Evolutionary conservation across 78 protist genomes (phyloP).

Genomic region (Capsaspora owczarzaki): DNA sequence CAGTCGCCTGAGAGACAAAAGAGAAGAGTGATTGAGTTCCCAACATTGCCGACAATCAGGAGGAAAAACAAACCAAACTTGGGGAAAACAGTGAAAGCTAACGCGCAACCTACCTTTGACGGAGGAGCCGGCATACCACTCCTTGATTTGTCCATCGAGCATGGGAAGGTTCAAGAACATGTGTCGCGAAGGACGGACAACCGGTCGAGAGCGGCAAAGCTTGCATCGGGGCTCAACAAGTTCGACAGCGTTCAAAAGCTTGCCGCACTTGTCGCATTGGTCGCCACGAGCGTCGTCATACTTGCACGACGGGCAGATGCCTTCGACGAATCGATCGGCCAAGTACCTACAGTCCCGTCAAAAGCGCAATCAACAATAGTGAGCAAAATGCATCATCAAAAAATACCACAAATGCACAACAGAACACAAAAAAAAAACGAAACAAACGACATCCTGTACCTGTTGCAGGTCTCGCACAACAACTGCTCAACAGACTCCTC

Average conservation of each 20-base stretch:
- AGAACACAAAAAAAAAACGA: not conserved
- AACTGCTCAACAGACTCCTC: conserved; percentile 12
- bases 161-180: conserved; percentile 64
- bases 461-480: not conserved
- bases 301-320: conserved; percentile 62
- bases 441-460: not conserved
- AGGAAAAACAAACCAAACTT: not conserved
- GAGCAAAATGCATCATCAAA: not conserved
- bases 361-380: too few relatives aligned
- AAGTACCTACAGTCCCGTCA: too few relatives aligned
- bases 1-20: conserved; percentile 15
- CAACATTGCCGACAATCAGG: not conserved
- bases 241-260: conserved; percentile 3
- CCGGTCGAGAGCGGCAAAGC: conserved; percentile 39
- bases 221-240: conserved; percentile 58
- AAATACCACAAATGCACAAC: too few relatives aligned
- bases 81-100: not conserved
- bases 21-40: not conserved
- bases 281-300: conserved; percentile 79
- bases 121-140: conserved; percentile 13
- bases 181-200: conserved; percentile 46
- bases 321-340: conserved; percentile 81
- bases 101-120: not conserved
- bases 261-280: conserved; percentile 81
- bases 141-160: conserved; percentile 27